Base-by-base conservation (phyloP, 2,329 filamentous ascomycete genomes). In the Hirsutella minnesotensis region DNA sequence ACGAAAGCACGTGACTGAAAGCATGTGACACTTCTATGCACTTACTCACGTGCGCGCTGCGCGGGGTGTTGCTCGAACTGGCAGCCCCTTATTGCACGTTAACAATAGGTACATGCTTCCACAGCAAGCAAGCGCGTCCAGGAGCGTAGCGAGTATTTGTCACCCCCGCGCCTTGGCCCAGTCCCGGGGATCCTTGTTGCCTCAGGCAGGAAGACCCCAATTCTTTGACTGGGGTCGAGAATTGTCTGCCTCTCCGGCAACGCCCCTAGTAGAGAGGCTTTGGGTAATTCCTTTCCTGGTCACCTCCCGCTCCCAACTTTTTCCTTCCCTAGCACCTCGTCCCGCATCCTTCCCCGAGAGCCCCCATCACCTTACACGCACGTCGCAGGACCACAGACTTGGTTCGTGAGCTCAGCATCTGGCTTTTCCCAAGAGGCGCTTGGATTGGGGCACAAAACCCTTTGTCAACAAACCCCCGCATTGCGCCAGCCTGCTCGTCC, bases 1-100 rank as follows among this genome's bases (percentile, higher is more conserved):
- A 46, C 54, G 55, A 41, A 8, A n/a, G 21, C 55, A 57, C 55
- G 55, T 57, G 55, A 44, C 2, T 0, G n/a, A n/a, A n/a, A n/a
- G n/a, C n/a, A n/a, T n/a, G n/a, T n/a, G n/a, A n/a, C n/a, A n/a
- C n/a, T n/a, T n/a, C n/a, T n/a, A n/a, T n/a, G n/a, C n/a, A n/a
- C n/a, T n/a, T n/a, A 18, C 7, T 35, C 33, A 35, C 33, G 33
- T 35, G 33, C 1, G 18, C 4, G 15, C 15, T 5, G 31, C 7
- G 33, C n/a, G 15, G n/a, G 15, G 33, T 18, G 15, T 18, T 9
- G 33, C n/a, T 9, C 33, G n/a, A 35, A 35, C 33, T 9, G 13
- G 9, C 7, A 27, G 24, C 24, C 24, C 24, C 24, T 13, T 15
- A 16, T 9, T 9, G 3, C 5, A 13, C 16, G 2, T 2, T 35